A percentile compares a stretch with the other conserved stretches of the same genome.
phyloP scores from a whole-genome alignment of 441 rosid genomes.

The Croton laevigatus region DNA sequence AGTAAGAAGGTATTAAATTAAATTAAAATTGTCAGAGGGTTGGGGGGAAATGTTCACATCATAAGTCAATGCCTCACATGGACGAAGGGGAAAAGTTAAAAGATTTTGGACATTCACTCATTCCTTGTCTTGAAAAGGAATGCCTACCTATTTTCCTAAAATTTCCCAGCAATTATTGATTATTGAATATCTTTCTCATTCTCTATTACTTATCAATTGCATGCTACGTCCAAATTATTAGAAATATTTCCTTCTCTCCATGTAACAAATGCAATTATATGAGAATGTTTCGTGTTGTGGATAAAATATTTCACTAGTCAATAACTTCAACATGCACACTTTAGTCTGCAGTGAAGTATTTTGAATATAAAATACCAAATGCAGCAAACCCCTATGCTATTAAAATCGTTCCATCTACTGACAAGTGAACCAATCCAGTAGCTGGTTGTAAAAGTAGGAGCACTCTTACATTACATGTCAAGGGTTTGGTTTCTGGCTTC shows the following conservation, averaged over 20 bases:
- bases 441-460: background rate
- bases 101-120: background rate
- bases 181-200: background rate
- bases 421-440: background rate
- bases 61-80: background rate
- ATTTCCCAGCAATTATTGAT: background rate
- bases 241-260: background rate
- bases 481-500: background rate
- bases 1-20: background rate
- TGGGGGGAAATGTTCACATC: background rate
- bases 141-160: background rate
- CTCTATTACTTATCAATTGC: background rate
- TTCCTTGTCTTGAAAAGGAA: background rate
- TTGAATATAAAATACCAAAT: background rate
- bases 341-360: background rate
- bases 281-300: background rate
- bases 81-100: background rate
- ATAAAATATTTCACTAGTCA: background rate
- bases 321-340: background rate
- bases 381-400: background rate
- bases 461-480: background rate
- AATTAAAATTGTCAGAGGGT: background rate
- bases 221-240: background rate
- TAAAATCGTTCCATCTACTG: background rate
- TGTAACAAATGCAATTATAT: background rate